phyloP scores from a whole-genome alignment of 73 alveolate species.

The Paramecium tetraurelia region DNA sequence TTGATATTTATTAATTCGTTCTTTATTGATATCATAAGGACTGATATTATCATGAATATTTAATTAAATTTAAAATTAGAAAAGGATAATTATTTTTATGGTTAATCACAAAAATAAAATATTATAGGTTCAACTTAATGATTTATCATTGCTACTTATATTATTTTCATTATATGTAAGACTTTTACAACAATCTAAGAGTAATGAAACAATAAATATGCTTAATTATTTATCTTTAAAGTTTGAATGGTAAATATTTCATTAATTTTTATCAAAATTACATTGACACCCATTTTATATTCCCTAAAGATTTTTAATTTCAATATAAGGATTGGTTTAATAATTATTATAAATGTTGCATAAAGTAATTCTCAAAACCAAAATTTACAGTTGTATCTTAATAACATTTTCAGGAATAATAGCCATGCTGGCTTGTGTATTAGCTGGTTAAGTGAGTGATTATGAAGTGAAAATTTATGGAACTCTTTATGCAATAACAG shows the following conservation, averaged over 20 bases:
- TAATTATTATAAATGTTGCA: not conserved
- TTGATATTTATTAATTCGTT: too few species aligned
- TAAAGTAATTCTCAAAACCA: not conserved
- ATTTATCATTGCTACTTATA: too few species aligned
- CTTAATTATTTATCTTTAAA: not conserved
- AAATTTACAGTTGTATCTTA: not conserved
- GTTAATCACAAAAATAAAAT: too few species aligned
- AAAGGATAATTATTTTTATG: too few species aligned
- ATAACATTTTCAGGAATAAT: not conserved
- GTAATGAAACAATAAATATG: not conserved
- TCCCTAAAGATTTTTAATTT: not conserved
- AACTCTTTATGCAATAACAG: not conserved
- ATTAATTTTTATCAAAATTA: not conserved
- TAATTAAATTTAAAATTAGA: too few species aligned
- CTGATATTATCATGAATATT: not conserved
- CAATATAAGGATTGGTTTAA: not conserved
- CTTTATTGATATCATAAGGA: not conserved
- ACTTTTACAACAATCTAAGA: not conserved
- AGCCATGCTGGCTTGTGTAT: not conserved
- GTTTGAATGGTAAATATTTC: not conserved
- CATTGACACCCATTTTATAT: too few species aligned
- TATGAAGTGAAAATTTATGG: not conserved
- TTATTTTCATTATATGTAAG: too few species aligned
- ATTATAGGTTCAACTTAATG: too few species aligned
- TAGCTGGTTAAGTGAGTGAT: not conserved